These are phyloP conservation scores for Echeveria elegans DNA, from an alignment of 164 flowering plant genomes.

Conservation along the genomic window DNA sequence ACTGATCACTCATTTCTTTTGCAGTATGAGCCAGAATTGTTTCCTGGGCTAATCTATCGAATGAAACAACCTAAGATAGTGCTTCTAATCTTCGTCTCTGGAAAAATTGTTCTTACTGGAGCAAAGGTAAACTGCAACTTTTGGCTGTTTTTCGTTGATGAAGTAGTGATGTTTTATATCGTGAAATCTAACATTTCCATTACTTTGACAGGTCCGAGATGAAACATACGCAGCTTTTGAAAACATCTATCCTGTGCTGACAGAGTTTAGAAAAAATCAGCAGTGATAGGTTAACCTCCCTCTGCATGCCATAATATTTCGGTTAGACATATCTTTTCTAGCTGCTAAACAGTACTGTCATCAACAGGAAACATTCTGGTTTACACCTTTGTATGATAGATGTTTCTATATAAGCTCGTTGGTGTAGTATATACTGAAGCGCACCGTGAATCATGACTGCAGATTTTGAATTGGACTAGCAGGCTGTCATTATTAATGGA, in stretches of 20 bases:
- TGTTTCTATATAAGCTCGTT: too few species aligned
- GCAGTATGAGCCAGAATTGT: slow-evolving; percentile 90
- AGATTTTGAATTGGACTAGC: too few species aligned
- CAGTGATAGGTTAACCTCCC: slow-evolving; percentile 44
- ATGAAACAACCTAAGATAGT: slow-evolving; percentile 90
- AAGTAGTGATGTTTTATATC: background rate
- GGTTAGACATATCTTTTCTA: too few species aligned
- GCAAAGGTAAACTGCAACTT: slow-evolving; percentile 45
- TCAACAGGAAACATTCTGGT: too few species aligned
- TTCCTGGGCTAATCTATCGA: slow-evolving; percentile 82
- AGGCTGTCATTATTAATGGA: too few species aligned
- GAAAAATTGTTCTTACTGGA: slow-evolving; percentile 91
- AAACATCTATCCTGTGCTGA: slow-evolving; percentile 75
- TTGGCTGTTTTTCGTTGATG: background rate
- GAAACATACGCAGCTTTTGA: slow-evolving; percentile 80
- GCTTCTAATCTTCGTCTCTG: slow-evolving; percentile 79
- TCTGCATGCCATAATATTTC: too few species aligned
- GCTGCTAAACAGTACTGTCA: too few species aligned
- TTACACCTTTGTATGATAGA: too few species aligned
- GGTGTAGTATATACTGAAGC: too few species aligned
- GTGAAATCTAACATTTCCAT: background rate
- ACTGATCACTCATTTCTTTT: slow-evolving; percentile 5
- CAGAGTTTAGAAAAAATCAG: slow-evolving; percentile 67
- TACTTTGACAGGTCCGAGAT: slow-evolving; percentile 49
- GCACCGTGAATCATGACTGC: too few species aligned